Evolutionary conservation across 2,329 filamentous ascomycete genomes (phyloP), one percentile per base, ranked within the genome.

Genomic region (Colletotrichum sp.): DNA sequence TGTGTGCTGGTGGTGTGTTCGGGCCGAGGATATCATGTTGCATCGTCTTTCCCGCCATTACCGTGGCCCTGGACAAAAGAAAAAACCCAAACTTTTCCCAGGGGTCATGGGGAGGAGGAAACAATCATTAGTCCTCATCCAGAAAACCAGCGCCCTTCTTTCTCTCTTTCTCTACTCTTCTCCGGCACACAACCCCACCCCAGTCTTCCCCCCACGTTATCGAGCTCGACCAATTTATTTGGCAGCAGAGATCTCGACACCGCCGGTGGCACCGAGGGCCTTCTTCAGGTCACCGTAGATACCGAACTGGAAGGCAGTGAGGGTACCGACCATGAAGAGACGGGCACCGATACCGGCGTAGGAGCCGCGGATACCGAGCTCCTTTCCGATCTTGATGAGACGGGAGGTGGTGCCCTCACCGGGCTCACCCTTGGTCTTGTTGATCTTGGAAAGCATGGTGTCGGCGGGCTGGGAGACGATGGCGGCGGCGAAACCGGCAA

Each of bases 401-500:
- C 95, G 93, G 86, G 89, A 91, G 84, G 91, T 91, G 82, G 94
- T 97, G 83, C 95, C 92, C 90, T 98, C 94, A 90, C 95, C 95
- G 80, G 95, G 95, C 77, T 92, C 89, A 88, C 94, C 95, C 90
- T 95, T 93, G 88, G 94, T 95, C 94, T 97, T 97, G 94, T 98
- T 98, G 91, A 98, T 97, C 92, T 96, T 97, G 88, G 92, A 94
- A 79, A 98, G 93, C 95, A 98, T 98, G 84, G 95, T 98, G 86
- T 98, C 95, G 85, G 95, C 95, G 81, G 95, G 95, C 90, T 98
- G 95, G 78, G 95, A 98, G 85, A 98, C 91, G 82, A 96, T 85
- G 84, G 95, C 95, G 82, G 95, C 95, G 82, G 95, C 95, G 88
- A 98, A 95, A 94, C 95, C 86, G 78, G 86, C 86, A 77, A 87